Conservation (phyloP, 2,329 filamentous ascomycete species). For the Penicillium sp. region DNA sequence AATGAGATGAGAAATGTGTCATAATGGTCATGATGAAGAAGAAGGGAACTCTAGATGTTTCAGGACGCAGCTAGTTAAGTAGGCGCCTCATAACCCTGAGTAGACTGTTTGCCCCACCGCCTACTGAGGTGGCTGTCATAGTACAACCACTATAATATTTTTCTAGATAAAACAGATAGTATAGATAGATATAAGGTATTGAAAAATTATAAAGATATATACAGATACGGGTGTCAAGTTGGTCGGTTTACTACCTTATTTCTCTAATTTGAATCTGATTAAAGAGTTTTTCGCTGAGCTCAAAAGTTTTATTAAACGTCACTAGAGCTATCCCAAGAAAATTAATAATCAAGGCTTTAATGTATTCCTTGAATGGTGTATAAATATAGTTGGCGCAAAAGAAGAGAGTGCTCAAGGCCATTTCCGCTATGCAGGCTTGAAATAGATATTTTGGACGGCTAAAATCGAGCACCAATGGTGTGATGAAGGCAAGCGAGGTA, state of each 20-base stretch:
- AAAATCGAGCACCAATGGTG: too few species aligned
- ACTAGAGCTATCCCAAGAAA: neutral
- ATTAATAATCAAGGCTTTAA: neutral
- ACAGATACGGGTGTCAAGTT: neutral
- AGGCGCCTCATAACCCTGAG: too few species aligned
- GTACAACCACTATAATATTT: too few species aligned
- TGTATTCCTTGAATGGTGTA: neutral
- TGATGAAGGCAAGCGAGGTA: too few species aligned
- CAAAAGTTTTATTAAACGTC: neutral
- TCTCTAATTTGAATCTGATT: neutral
- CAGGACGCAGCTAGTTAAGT: too few species aligned
- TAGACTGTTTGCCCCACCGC: too few species aligned
- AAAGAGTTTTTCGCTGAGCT: neutral
- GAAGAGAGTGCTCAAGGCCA: neutral
- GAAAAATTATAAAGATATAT: neutral
- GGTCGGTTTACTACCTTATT: neutral
- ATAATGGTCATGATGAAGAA: too few species aligned
- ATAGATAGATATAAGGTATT: too few species aligned
- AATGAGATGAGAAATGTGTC: too few species aligned
- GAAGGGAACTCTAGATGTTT: too few species aligned
- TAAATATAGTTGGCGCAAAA: neutral
- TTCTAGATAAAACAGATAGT: too few species aligned
- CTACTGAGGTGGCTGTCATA: too few species aligned
- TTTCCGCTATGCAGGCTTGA: neutral
- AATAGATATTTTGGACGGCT: neutral